Evolutionary conservation across 2,329 filamentous ascomycete genomes (phyloP).

Genomic region (Cylindrodendrum hubeiense): DNA sequence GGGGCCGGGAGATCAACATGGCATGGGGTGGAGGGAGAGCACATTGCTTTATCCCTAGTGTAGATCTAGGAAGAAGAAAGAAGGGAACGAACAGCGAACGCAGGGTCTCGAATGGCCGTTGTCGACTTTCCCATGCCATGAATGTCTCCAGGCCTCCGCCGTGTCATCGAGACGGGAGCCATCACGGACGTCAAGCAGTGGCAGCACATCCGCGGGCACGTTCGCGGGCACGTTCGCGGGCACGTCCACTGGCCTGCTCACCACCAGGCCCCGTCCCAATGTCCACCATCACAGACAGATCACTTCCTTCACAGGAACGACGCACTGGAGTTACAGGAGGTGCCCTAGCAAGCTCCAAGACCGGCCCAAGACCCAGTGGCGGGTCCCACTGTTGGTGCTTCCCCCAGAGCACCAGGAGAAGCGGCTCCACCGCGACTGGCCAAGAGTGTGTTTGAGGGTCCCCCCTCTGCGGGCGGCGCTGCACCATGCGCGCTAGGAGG

Average conservation of each 20-base stretch:
- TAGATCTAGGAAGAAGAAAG: constrained; percentile 15
- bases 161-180: constrained; percentile 7
- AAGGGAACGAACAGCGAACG: constrained; percentile 1
- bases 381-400: constrained; percentile 21
- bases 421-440: constrained; percentile 8
- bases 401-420: constrained; percentile 18
- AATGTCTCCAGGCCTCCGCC: constrained; percentile 6
- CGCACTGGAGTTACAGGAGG: constrained; percentile 8
- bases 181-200: constrained; percentile 16
- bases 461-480: not conserved
- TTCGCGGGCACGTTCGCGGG: not conserved
- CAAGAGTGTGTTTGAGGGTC: not conserved
- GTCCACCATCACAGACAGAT: constrained; percentile 7
- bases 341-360: constrained; percentile 1
- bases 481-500: constrained; percentile 5
- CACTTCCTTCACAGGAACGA: constrained; percentile 11
- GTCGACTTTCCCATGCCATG: constrained; percentile 6
- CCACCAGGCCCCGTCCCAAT: not conserved
- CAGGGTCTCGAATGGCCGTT: not conserved
- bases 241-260: not conserved
- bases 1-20: constrained; percentile 21
- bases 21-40: constrained; percentile 8
- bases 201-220: not conserved
- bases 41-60: constrained; percentile 22
- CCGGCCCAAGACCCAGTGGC: not conserved